Evolutionary conservation across 2,329 filamentous ascomycete genomes (phyloP).

Genomic region (Zalaria obscura): DNA sequence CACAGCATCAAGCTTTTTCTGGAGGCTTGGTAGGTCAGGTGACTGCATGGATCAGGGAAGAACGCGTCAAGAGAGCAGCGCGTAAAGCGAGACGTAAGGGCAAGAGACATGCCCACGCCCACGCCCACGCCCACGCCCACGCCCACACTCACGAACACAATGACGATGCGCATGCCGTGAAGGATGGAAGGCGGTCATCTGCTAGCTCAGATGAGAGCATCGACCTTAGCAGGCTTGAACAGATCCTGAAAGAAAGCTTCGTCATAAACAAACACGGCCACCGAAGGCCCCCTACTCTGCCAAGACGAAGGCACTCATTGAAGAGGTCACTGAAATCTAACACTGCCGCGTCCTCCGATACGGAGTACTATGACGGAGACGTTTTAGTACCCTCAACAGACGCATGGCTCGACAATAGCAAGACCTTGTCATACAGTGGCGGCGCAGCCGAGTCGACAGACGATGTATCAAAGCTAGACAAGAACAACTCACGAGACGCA

Average conservation of each 20-base stretch:
- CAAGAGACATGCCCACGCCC: slow-evolving; percentile 12
- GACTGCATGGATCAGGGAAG: slow-evolving; percentile 68
- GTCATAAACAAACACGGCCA: slow-evolving; percentile 23
- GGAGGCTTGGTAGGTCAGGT: slow-evolving; percentile 54
- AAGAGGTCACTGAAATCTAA: slow-evolving; percentile 24
- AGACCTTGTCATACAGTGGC: slow-evolving; percentile 64
- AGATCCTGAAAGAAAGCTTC: slow-evolving; percentile 59
- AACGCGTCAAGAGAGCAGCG: slow-evolving; percentile 52
- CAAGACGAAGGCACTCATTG: slow-evolving; percentile 18
- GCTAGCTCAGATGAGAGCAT: slow-evolving; percentile 46
- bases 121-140: slow-evolving; percentile 4
- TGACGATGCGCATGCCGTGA: background rate
- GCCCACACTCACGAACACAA: slow-evolving; percentile 2
- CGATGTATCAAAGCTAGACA: slow-evolving; percentile 30
- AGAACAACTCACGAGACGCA: slow-evolving; percentile 27
- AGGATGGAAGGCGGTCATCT: slow-evolving; percentile 32
- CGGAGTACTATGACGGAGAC: slow-evolving; percentile 72
- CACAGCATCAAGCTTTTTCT: slow-evolving; percentile 12
- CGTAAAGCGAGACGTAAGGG: slow-evolving; percentile 34
- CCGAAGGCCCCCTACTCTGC: slow-evolving; percentile 12
- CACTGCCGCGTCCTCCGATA: slow-evolving; percentile 59
- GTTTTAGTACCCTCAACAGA: slow-evolving; percentile 74
- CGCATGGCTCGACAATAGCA: slow-evolving; percentile 74
- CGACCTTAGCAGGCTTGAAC: slow-evolving; percentile 68
- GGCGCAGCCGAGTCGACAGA: slow-evolving; percentile 31